A percentile compares a stretch with the other conserved stretches of the same genome.
Evolutionary conservation across 148 eudicot genomes (phyloP).

Genomic region (Arbutus unedo): DNA sequence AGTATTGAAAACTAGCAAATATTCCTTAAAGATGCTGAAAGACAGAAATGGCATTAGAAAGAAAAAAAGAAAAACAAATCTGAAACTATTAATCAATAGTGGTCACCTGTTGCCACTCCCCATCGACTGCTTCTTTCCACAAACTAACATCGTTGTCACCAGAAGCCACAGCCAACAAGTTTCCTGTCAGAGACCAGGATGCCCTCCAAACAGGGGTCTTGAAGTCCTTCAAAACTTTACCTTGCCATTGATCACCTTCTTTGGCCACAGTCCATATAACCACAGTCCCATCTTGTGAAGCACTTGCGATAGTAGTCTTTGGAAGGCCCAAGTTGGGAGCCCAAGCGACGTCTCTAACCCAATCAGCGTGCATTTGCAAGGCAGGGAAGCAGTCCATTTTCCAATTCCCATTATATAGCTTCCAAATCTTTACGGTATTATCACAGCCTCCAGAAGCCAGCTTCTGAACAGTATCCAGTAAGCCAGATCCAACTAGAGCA

Average conservation of each 20-base stretch:
- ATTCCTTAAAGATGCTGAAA: conserved; percentile 1
- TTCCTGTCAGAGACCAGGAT: conserved; percentile 91
- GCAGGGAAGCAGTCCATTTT: conserved; percentile 94
- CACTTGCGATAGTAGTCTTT: conserved; percentile 86
- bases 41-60: not conserved
- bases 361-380: conserved; percentile 74
- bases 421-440: conserved; percentile 85
- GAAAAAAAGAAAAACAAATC: conserved; percentile 13
- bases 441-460: conserved; percentile 93
- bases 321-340: conserved; percentile 94
- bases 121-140: conserved; percentile 97
- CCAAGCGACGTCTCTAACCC: conserved; percentile 97
- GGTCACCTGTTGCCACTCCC: conserved; percentile 79
- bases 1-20: not conserved
- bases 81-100: conserved; percentile 59
- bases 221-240: conserved; percentile 78
- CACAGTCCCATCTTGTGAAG: conserved; percentile 89
- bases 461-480: conserved; percentile 67
- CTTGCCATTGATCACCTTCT: conserved; percentile 93
- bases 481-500: conserved; percentile 64
- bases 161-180: conserved; percentile 84
- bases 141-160: conserved; percentile 73
- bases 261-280: conserved; percentile 83
- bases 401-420: conserved; percentile 68
- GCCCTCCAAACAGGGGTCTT: conserved; percentile 90